Base-by-base conservation (phyloP, 495 filamentous ascomycete species). In the Aspergillus ellipticus region DNA sequence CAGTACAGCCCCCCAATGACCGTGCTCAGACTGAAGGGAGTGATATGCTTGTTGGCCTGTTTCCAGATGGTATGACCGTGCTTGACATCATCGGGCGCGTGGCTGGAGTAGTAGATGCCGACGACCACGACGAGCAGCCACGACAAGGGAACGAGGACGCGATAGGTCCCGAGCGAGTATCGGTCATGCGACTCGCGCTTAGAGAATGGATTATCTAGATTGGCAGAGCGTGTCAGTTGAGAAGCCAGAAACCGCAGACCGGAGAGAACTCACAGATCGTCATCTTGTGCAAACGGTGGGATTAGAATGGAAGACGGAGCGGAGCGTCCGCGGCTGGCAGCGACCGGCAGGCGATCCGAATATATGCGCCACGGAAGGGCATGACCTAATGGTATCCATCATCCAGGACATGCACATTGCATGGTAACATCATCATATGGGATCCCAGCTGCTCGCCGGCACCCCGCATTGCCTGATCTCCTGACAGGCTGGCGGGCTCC, bases 1-100 rank as follows among this genome's bases (percentile, higher is more conserved):
- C 89, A 96, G 76, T 90, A 96, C 57, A 94, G 78, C 31, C 77
- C 81, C 11, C 84, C 83, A 56, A 94, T 84, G 59, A 85, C 69
- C 9, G 78, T 71, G 69, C 87, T 89, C 68, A 89, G 75, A 17
- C 87, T 84, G 70, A 96, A 96, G 0, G 88, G 85, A 1, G 90
- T 92, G 41, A 70, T 70, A 57, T 84, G 80, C 41, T 67, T 69
- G 54, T 75, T 69, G 62, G 88, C 90, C 64, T 90, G 83, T 35
- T 80, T 79, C 87, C 87, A 91, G 59, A 91, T 86, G 43, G 68
- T 71, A 51, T 80, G 75, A 43, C 73, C 64, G 60, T 82, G 72
- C 57, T 78, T 70, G 42, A 79, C 81, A 64, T 89, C 85, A 29
- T 79, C 63, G 0, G 89, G 88, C 17, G 72, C 70, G 52, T 84